These are phyloP conservation scores for Nigrospora osmanthi DNA, from an alignment of 2,329 filamentous ascomycete genomes.

Conservation along the genomic window DNA sequence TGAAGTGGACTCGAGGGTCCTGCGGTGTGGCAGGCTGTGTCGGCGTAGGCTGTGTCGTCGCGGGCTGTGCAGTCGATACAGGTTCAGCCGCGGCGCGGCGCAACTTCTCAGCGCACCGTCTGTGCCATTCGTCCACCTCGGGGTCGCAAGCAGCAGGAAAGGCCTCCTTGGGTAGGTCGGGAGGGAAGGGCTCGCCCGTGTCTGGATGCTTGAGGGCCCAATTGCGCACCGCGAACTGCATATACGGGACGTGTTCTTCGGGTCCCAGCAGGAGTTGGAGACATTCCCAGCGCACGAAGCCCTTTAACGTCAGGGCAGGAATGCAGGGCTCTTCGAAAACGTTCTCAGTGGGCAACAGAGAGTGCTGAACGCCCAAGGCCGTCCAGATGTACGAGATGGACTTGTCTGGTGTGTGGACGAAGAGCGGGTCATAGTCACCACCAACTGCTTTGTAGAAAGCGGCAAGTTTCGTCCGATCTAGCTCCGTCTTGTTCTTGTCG, in stretches of 20 bases:
- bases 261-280: slow-evolving; percentile 84
- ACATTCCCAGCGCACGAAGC: slow-evolving; percentile 90
- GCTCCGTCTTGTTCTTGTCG: slow-evolving; percentile 40
- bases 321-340: slow-evolving; percentile 70
- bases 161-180: slow-evolving; percentile 48
- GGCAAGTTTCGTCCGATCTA: slow-evolving; percentile 65
- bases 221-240: slow-evolving; percentile 71
- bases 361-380: slow-evolving; percentile 83
- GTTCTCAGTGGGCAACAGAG: slow-evolving; percentile 66
- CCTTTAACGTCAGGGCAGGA: slow-evolving; percentile 73
- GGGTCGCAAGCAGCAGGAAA: slow-evolving; percentile 68
- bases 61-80: slow-evolving; percentile 18
- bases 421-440: slow-evolving; percentile 71
- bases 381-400: slow-evolving; percentile 90
- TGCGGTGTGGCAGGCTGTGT: slow-evolving; percentile 5
- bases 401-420: slow-evolving; percentile 63
- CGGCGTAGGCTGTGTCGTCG: no score
- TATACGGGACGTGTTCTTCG: slow-evolving; percentile 75
- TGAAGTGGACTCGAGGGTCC: slow-evolving; percentile 18
- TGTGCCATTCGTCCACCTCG: slow-evolving; percentile 83
- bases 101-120: slow-evolving; percentile 63
- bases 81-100: slow-evolving; percentile 48
- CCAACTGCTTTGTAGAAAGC: slow-evolving; percentile 69
- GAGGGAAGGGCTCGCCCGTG: slow-evolving; percentile 61
- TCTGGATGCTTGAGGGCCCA: slow-evolving; percentile 71